A percentile compares a stretch with the other conserved stretches of the same genome.
Evolutionary conservation across 495 filamentous ascomycete genomes (phyloP).

Genomic region (Thozetella sp.): DNA sequence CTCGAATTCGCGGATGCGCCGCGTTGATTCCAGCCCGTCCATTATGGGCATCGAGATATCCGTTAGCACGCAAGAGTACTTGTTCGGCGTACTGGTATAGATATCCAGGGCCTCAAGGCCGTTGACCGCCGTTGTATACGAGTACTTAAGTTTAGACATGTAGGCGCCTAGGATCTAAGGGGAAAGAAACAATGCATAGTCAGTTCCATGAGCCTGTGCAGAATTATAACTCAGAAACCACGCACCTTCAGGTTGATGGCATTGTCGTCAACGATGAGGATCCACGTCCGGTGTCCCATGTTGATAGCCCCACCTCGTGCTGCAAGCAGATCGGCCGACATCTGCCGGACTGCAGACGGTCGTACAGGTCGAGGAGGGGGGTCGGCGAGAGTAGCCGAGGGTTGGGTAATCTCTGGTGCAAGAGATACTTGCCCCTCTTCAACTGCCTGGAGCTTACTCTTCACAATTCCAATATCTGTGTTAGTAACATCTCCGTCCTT

Average conservation of each 20-base stretch:
- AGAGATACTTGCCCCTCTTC: too few relatives aligned
- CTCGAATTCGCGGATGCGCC: constrained; percentile 64
- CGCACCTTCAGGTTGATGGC: constrained; percentile 36
- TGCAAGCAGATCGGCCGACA: neutral
- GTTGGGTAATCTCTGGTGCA: too few relatives aligned
- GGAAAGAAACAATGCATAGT: neutral
- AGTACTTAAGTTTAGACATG: constrained; percentile 52
- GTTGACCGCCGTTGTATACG: constrained; percentile 55
- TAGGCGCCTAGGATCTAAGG: constrained; percentile 46
- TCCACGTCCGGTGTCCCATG: constrained; percentile 8
- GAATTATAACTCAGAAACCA: neutral
- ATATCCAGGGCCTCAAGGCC: constrained; percentile 60
- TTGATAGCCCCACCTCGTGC: neutral
- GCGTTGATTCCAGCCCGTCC: constrained; percentile 66
- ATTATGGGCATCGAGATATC: constrained; percentile 78
- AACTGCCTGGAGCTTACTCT: too few relatives aligned
- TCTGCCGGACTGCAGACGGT: neutral
- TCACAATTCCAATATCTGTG: too few relatives aligned
- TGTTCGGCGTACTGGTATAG: constrained; percentile 28
- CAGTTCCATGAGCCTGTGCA: neutral
- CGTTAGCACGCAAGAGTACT: constrained; percentile 44
- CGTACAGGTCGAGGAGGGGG: neutral
- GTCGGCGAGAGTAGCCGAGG: neutral
- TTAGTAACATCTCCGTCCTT: too few relatives aligned
- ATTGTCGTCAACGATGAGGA: constrained; percentile 47